Percentiles rank a stretch among this genome's conserved stretches.
Conservation (phyloP, 2,329 filamentous ascomycete genomes). For the Fusarium graminum region DNA sequence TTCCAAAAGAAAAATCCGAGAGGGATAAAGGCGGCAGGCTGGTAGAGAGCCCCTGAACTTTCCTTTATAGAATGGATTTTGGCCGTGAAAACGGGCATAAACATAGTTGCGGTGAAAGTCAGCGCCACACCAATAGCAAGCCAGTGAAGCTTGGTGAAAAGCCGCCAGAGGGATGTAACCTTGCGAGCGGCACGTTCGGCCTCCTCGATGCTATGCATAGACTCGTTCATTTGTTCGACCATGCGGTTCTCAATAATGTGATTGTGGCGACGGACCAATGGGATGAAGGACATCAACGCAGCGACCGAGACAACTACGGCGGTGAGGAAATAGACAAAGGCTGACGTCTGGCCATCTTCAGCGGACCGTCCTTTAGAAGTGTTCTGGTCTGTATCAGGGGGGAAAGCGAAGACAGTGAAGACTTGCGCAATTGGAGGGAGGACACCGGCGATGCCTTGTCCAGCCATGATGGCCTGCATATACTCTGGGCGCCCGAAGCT, state of each 20-base stretch:
- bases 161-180: constrained; percentile 67
- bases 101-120: constrained; percentile 89
- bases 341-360: constrained; percentile 65
- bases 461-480: constrained; percentile 95
- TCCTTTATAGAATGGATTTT: constrained; percentile 66
- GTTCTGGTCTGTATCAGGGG: constrained; percentile 51
- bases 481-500: constrained; percentile 89
- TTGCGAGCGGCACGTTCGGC: constrained; percentile 66
- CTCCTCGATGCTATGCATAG: constrained; percentile 65
- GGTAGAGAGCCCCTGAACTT: constrained; percentile 69
- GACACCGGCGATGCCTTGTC: constrained; percentile 92
- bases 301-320: constrained; percentile 80
- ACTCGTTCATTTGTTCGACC: constrained; percentile 63
- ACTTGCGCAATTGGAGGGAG: constrained; percentile 91
- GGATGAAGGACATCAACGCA: constrained; percentile 79
- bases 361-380: constrained; percentile 39
- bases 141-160: constrained; percentile 85
- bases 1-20: constrained; percentile 96
- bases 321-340: constrained; percentile 91
- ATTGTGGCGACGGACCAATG: constrained; percentile 74
- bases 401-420: constrained; percentile 76
- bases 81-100: constrained; percentile 91
- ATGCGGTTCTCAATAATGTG: constrained; percentile 64
- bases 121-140: constrained; percentile 81
- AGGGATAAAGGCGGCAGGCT: constrained; percentile 85